phyloP scores from a whole-genome alignment of 2,329 filamentous ascomycete genomes.

The Pleomassaria siparia region DNA sequence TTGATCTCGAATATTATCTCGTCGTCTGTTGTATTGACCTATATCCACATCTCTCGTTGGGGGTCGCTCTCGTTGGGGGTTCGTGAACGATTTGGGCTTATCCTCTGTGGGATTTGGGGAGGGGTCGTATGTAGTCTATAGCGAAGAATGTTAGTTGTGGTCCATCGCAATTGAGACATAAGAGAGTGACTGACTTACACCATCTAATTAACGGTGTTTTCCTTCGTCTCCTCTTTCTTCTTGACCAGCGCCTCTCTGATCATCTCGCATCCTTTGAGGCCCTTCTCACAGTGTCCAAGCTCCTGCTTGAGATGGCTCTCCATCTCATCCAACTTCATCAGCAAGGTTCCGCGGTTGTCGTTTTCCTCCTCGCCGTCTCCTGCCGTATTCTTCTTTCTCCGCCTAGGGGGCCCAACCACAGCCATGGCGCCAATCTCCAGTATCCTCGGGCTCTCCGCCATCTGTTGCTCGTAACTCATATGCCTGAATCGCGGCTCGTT shows the following conservation, averaged over 20 bases:
- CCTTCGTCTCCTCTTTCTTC: neutral
- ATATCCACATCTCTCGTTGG: too few species aligned
- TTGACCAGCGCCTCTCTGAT: slow-evolving; percentile 19
- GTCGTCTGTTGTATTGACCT: too few species aligned
- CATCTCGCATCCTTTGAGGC: slow-evolving; percentile 18
- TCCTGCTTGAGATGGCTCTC: slow-evolving; percentile 17
- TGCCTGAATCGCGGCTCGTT: slow-evolving; percentile 13
- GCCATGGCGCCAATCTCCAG: slow-evolving; percentile 36
- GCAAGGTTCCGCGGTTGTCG: neutral
- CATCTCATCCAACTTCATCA: slow-evolving; percentile 10
- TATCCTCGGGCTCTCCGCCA: slow-evolving; percentile 21
- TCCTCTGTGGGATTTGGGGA: too few species aligned
- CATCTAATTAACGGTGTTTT: too few species aligned
- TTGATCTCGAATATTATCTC: too few species aligned
- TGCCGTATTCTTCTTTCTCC: neutral
- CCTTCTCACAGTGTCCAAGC: slow-evolving; percentile 13
- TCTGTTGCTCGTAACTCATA: slow-evolving; percentile 23
- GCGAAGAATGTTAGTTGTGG: too few species aligned
- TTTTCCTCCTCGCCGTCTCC: neutral
- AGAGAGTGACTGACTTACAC: too few species aligned
- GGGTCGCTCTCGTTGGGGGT: too few species aligned
- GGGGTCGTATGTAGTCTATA: too few species aligned
- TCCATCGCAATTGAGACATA: too few species aligned
- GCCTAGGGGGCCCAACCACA: slow-evolving; percentile 11
- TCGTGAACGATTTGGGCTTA: too few species aligned